These are phyloP conservation scores for Epichloe elymi DNA, from an alignment of 2,329 filamentous ascomycete genomes.

Conservation along the genomic window DNA sequence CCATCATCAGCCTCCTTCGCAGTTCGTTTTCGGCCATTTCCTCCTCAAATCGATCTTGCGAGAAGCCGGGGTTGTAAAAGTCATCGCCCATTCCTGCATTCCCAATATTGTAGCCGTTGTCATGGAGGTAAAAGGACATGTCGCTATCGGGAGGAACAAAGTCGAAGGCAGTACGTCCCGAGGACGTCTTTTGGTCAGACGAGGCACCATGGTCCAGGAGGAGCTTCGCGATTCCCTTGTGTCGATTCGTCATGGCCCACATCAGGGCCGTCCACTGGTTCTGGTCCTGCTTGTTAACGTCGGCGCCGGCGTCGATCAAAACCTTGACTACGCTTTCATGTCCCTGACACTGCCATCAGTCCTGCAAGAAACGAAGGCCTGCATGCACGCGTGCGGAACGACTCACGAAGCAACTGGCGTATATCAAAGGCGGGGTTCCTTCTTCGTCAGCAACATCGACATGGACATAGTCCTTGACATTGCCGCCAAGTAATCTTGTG, in stretches of 20 bases:
- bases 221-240: slow-evolving; percentile 89
- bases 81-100: slow-evolving; percentile 71
- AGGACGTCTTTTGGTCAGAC: slow-evolving; percentile 89
- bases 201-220: slow-evolving; percentile 88
- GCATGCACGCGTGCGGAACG: not conserved
- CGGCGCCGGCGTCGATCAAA: slow-evolving; percentile 71
- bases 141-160: slow-evolving; percentile 93
- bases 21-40: slow-evolving; percentile 95
- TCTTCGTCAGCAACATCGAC: slow-evolving; percentile 85
- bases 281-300: slow-evolving; percentile 85
- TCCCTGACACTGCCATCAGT: slow-evolving; percentile 36
- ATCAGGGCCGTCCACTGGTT: slow-evolving; percentile 97
- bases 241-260: slow-evolving; percentile 99
- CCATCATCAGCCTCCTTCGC: slow-evolving; percentile 97
- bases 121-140: slow-evolving; percentile 87
- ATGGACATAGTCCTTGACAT: slow-evolving; percentile 63
- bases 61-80: slow-evolving; percentile 87
- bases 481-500: slow-evolving; percentile 58
- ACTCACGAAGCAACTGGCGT: slow-evolving; percentile 90
- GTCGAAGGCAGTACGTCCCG: slow-evolving; percentile 86
- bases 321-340: slow-evolving; percentile 80
- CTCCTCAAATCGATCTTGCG: slow-evolving; percentile 88
- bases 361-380: not conserved
- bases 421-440: slow-evolving; percentile 90
- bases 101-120: slow-evolving; percentile 84